phyloP scores from a whole-genome alignment of 2,329 filamentous ascomycete species.

The Xylaria digitata region DNA sequence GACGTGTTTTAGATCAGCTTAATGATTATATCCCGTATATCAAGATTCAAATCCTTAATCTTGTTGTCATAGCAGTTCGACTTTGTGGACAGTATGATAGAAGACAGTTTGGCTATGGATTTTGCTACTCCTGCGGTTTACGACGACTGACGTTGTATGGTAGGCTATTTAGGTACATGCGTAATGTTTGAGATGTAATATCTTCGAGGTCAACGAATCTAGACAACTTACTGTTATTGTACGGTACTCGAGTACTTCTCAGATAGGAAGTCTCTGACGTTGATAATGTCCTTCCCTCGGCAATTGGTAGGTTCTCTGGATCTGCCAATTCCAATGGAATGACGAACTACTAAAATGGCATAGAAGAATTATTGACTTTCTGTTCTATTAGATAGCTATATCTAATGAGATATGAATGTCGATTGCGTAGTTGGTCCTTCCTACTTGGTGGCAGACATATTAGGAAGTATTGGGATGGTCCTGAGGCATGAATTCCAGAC shows the following conservation, averaged over 20 bases:
- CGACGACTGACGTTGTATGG: not conserved
- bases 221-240: conserved; percentile 7
- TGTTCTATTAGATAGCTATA: not conserved
- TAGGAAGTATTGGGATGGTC: not conserved
- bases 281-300: not conserved
- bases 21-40: not conserved
- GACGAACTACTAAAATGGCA: not conserved
- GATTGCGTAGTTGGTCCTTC: not conserved
- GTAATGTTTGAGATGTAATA: not conserved
- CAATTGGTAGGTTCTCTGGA: not conserved
- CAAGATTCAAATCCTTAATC: not conserved
- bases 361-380: not conserved
- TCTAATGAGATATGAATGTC: not conserved
- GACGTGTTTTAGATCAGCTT: conserved; percentile 4
- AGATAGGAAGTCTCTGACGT: not conserved
- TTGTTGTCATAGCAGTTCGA: not conserved
- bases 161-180: not conserved
- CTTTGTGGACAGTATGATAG: not conserved
- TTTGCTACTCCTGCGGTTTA: not conserved
- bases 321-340: too few relatives aligned
- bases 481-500: not conserved
- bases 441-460: not conserved
- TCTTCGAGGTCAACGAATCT: not conserved
- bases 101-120: not conserved
- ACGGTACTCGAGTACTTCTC: not conserved